A percentile compares a stretch with the other conserved stretches of the same genome.
Conservation (phyloP, 2,329 filamentous ascomycete genomes). For the Colletotrichum lini region DNA sequence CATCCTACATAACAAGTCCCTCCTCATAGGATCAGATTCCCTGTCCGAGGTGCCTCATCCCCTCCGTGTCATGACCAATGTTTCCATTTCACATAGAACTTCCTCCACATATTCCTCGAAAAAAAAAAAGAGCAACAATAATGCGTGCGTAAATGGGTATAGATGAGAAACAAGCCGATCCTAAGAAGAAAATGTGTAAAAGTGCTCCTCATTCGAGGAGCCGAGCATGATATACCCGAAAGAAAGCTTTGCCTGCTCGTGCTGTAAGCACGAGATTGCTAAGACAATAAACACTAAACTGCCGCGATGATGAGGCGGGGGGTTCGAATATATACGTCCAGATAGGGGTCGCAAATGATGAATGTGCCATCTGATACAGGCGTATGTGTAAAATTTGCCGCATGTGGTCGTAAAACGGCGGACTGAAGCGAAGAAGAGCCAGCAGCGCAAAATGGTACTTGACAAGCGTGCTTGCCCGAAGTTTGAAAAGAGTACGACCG, state of each 20-base stretch:
- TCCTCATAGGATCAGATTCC: slow-evolving; percentile 27
- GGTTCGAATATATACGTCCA: slow-evolving; percentile 29
- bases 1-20: slow-evolving; percentile 9
- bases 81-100: slow-evolving; percentile 28
- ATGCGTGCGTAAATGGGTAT: slow-evolving; percentile 44
- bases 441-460: slow-evolving; percentile 33
- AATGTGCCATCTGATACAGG: slow-evolving; percentile 32
- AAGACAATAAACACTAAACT: slow-evolving; percentile 44
- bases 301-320: slow-evolving; percentile 14
- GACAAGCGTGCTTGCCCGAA: slow-evolving; percentile 32
- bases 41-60: slow-evolving; percentile 16
- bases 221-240: slow-evolving; percentile 17
- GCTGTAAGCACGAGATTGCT: slow-evolving; percentile 21
- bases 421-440: slow-evolving; percentile 38
- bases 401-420: slow-evolving; percentile 36
- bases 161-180: slow-evolving; percentile 41
- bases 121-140: slow-evolving; percentile 38
- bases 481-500: slow-evolving; percentile 15
- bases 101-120: slow-evolving; percentile 30
- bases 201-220: slow-evolving; percentile 26
- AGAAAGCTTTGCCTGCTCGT: slow-evolving; percentile 40
- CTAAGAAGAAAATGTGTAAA: slow-evolving; percentile 22
- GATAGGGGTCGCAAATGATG: slow-evolving; percentile 26
- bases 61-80: slow-evolving; percentile 37
- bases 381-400: slow-evolving; percentile 36